Evolutionary conservation across 495 filamentous ascomycete species (phyloP), one percentile per base, ranked within the genome.

Genomic region (Lasiosphaeria miniovina): DNA sequence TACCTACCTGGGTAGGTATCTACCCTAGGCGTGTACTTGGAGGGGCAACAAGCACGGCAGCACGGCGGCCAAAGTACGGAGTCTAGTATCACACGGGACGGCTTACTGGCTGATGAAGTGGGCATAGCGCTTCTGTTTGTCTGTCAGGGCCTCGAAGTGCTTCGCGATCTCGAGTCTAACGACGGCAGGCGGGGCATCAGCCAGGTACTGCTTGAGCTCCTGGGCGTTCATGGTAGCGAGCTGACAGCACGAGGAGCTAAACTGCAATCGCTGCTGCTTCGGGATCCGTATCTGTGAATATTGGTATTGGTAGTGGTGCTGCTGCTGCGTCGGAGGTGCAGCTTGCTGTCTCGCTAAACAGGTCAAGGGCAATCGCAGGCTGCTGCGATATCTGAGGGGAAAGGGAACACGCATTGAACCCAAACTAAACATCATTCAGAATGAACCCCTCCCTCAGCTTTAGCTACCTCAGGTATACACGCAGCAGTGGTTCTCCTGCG

Each of bases 181-280:
- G 55, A 96, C 85, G 15, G 85, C 86, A 0, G 94, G 94, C 17
- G 94, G 94, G 49, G 86, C 86, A 77, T 98, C 94, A 12, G 93
- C 92, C 49, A 92, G 81, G 74, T 93, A 96, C 64, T 93, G 89
- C 61, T 79, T 79, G 55, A 77, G 75, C 66, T 81, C 78, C 59
- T 80, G 74, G 35, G 77, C 70, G 63, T 85, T 77, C 80, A 83
- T 73, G 54, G 48, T 68, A 61, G 51, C 24, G 2, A 24, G 24
- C 24, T 24, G 52, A 32, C 2, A 40, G 49, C 33, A 58, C 61
- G 31, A 9, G 24, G 17, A 52, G 57, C 58, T 32, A 36, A 43
- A 43, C n/a, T 50, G 40, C 46, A 31, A 31, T 24, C 43, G 24
- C 9, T 24, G 41, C 41, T 31, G 54, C 12, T n/a, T 15, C 24